Percentiles rank a stretch among this genome's conserved stretches.
Evolutionary conservation across 2,329 filamentous ascomycete genomes (phyloP).

Genomic region (Monosporascus sp.): DNA sequence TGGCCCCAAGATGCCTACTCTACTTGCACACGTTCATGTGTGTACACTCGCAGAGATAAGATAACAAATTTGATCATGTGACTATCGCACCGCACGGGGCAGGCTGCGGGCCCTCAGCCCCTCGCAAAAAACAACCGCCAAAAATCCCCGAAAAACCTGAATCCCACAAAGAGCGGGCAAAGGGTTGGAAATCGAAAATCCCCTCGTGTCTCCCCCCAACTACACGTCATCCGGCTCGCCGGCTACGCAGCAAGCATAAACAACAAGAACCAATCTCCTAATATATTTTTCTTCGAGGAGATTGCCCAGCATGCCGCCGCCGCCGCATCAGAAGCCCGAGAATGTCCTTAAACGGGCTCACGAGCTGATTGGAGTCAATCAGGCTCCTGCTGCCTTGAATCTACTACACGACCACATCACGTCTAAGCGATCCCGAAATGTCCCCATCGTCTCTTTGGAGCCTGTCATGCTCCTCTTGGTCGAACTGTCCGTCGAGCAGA

Average conservation of each 20-base stretch:
- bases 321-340: conserved; percentile 95
- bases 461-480: conserved; percentile 98
- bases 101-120: background rate
- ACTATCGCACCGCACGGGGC: background rate
- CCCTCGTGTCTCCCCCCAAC: conserved; percentile 12
- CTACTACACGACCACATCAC: conserved; percentile 99
- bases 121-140: background rate
- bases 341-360: conserved; percentile 98
- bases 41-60: background rate
- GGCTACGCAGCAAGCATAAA: conserved; percentile 1
- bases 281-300: conserved; percentile 21
- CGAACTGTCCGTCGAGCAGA: conserved; percentile 91
- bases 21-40: too few species aligned
- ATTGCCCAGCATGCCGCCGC: conserved; percentile 67
- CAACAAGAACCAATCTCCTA: background rate
- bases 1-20: too few species aligned
- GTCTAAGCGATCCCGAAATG: conserved; percentile 95
- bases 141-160: background rate
- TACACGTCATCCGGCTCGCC: conserved; percentile 13
- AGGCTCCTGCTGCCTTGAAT: conserved; percentile 85
- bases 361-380: conserved; percentile 96
- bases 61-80: background rate
- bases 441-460: conserved; percentile 91
- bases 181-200: conserved; percentile 23
- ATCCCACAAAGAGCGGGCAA: conserved; percentile 5